phyloP scores from a whole-genome alignment of 371 early-diverging fungal species.

The Mycotypha africana region DNA sequence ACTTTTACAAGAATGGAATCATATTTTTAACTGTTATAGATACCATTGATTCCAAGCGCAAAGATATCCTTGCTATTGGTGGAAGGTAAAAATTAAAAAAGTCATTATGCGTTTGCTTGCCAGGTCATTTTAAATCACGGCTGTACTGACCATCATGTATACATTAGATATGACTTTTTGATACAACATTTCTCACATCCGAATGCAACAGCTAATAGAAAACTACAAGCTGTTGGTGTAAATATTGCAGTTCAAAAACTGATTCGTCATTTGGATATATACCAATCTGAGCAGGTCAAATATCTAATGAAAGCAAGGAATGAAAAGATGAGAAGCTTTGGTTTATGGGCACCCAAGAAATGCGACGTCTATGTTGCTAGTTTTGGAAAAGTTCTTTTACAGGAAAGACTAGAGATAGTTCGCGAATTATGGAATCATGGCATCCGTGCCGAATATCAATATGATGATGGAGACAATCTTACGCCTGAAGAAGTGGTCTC shows the following conservation, averaged over 20 bases:
- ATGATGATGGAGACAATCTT: constrained; percentile 67
- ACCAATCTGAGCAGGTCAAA: constrained; percentile 62
- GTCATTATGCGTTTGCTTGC: neutral
- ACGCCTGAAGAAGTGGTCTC: constrained; percentile 61
- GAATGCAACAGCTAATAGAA: constrained; percentile 37
- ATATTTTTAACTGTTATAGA: constrained; percentile 69
- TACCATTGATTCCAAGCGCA: constrained; percentile 48
- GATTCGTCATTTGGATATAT: constrained; percentile 60
- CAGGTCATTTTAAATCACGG: no score
- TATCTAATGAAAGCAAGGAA: constrained; percentile 45
- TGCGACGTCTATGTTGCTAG: constrained; percentile 80
- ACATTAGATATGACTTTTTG: constrained; percentile 63
- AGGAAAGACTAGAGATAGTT: constrained; percentile 67
- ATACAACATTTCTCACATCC: constrained; percentile 44
- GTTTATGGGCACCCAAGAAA: constrained; percentile 56
- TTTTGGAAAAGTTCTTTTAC: constrained; percentile 66
- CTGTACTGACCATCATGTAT: neutral
- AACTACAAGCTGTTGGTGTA: constrained; percentile 69
- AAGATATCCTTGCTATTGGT: constrained; percentile 79
- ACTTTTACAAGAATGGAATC: constrained; percentile 67
- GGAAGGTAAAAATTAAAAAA: constrained; percentile 43
- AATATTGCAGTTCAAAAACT: constrained; percentile 78
- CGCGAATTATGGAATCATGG: constrained; percentile 70
- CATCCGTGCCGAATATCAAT: constrained; percentile 71
- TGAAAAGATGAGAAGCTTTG: constrained; percentile 56